These are phyloP conservation scores for Plantago major DNA, from an alignment of 257 asterid genomes.

Conservation along the genomic window DNA sequence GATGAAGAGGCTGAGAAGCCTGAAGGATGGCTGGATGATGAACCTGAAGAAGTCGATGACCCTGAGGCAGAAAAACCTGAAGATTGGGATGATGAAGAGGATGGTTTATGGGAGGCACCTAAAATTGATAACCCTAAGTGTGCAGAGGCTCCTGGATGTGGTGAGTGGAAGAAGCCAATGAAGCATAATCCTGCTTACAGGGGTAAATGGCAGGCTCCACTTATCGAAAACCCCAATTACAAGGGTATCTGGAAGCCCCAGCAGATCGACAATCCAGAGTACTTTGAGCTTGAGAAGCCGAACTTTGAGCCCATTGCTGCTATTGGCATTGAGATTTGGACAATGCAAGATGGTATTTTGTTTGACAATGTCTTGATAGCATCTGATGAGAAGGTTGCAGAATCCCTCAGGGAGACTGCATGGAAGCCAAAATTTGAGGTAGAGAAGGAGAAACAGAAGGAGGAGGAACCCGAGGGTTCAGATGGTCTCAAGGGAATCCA, in stretches of 20 bases:
- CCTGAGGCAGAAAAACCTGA: conserved; percentile 92
- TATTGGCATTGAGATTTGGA: conserved; percentile 94
- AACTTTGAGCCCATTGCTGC: conserved; percentile 95
- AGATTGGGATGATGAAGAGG: conserved; percentile 99
- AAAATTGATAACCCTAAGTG: conserved; percentile 82
- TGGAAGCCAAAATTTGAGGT: conserved; percentile 84
- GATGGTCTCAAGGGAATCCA: conserved; percentile 75
- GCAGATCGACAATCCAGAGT: conserved; percentile 75
- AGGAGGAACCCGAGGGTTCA: conserved; percentile 54
- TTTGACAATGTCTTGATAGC: conserved; percentile 85
- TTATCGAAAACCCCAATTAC: conserved; percentile 82
- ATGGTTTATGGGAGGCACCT: conserved; percentile 98
- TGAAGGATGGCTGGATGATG: conserved; percentile 97
- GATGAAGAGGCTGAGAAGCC: conserved; percentile 92
- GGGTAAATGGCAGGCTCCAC: conserved; percentile 89
- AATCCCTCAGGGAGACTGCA: conserved; percentile 46
- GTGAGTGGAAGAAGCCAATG: conserved; percentile 91
- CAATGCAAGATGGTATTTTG: conserved; percentile 91
- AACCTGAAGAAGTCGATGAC: conserved; percentile 93
- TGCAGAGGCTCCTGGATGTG: conserved; percentile 86
- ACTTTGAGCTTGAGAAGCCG: conserved; percentile 73
- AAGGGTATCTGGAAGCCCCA: conserved; percentile 95
- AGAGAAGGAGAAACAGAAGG: conserved; percentile 76
- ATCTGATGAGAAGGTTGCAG: conserved; percentile 61
- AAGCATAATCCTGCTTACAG: conserved; percentile 84